These are phyloP conservation scores for Raffaelea arxii DNA, from an alignment of 2,329 filamentous ascomycete species.

Conservation along the genomic window DNA sequence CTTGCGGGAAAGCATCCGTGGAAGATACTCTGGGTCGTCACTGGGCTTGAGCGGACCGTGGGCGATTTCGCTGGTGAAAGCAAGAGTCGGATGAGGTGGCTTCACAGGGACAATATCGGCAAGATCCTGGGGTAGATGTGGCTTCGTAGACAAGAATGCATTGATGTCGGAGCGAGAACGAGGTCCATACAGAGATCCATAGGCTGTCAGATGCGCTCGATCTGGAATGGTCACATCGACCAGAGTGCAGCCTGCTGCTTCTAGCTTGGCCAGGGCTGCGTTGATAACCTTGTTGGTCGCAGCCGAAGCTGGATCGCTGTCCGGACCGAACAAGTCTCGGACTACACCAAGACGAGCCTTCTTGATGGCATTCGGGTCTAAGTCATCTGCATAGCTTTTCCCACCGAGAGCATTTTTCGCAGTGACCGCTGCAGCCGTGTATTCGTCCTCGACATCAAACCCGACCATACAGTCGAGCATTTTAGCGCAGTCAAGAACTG, in stretches of 20 bases:
- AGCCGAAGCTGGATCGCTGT: constrained; percentile 4
- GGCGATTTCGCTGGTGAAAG: background rate
- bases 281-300: constrained; percentile 17
- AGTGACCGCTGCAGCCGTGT: constrained; percentile 15
- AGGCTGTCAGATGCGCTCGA: background rate
- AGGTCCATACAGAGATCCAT: constrained; percentile 10
- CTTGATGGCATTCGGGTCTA: constrained; percentile 7
- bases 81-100: background rate
- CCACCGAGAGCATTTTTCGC: constrained; percentile 16
- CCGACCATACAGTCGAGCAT: constrained; percentile 21
- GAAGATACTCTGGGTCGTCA: background rate
- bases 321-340: constrained; percentile 16
- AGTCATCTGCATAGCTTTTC: constrained; percentile 18
- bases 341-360: constrained; percentile 17
- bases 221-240: constrained; percentile 16
- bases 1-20: constrained; percentile 1
- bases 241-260: constrained; percentile 13
- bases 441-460: constrained; percentile 18
- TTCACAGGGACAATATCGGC: background rate
- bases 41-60: background rate
- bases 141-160: constrained; percentile 25
- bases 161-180: constrained; percentile 21
- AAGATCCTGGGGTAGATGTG: constrained; percentile 11
- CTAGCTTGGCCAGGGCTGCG: constrained; percentile 13
- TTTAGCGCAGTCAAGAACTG: constrained; percentile 18